Base-by-base conservation (phyloP, 441 rosid genomes). In the Breynia disticha region DNA sequence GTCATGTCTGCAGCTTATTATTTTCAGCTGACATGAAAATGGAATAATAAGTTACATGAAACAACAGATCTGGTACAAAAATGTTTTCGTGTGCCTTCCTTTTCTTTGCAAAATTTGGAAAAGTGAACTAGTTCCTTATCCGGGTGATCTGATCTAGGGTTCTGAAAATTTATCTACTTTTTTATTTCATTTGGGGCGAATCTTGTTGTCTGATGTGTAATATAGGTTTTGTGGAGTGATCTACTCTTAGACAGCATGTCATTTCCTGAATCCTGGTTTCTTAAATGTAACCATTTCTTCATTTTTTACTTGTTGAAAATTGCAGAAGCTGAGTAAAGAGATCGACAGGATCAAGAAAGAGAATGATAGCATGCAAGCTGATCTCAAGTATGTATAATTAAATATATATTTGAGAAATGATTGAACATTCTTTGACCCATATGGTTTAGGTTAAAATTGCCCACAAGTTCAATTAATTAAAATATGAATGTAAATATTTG, bases 311-410 rank as follows among this genome's bases (percentile, higher is more conserved):
- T 16, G 42, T 24, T 50, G 21, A 59, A 48, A 55, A 21, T 8
- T 16, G 16, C 70, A 87, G 96, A 78, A 72, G 66, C 94, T 91
- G 3, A 82, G 75, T 79, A 77, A 76, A 61, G 96, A 90, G 81
- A 78, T 87, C 67, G 95, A 88, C 8, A 79, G 87, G 62, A 79
- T 86, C 66, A 86, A 86, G 70, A 91, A 86, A 60, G 97, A 91
- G 80, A 91, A 91, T 61, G 91, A 86, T 50, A 76, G 70, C 76
- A 73, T 88, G 84, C 95, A 83, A 70, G 74, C 80, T 61, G 84
- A 86, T 71, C 94, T 88, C 62, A 82, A 89, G 97, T 87, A 48
- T 11, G 3, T 41, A 11, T 28, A 28, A 28, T 9, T 28, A 5
- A n/a, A 28, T 28, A 28, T 28, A 28, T 28, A 9, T 28, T 28